Evolutionary conservation across 2,329 filamentous ascomycete genomes (phyloP).

Genomic region (Pestalotiopsis sp.): DNA sequence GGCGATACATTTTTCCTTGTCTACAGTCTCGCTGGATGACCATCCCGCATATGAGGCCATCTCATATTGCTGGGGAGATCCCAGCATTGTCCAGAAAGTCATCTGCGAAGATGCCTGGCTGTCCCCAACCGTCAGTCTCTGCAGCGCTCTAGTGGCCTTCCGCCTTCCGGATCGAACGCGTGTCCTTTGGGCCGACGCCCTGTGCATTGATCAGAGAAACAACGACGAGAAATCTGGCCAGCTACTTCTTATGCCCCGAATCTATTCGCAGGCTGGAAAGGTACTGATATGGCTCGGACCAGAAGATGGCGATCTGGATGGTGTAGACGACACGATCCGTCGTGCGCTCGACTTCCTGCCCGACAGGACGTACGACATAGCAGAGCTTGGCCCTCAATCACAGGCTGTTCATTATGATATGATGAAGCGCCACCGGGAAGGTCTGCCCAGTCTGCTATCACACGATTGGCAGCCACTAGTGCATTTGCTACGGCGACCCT

Average conservation of each 20-base stretch:
- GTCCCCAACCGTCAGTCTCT: neutral
- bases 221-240: neutral
- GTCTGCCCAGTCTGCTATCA: neutral
- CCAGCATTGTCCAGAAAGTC: neutral
- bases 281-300: slow-evolving; percentile 1
- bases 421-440: neutral
- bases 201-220: neutral
- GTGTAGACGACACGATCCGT: neutral
- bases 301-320: neutral
- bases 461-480: neutral
- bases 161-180: neutral
- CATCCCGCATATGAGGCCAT: neutral
- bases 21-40: neutral
- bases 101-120: neutral
- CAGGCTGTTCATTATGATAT: neutral
- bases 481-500: neutral
- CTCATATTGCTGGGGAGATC: slow-evolving; percentile 1
- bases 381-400: neutral
- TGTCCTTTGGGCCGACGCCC: neutral
- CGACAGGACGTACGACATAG: neutral
- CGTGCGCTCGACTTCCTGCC: neutral
- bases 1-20: neutral
- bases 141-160: neutral
- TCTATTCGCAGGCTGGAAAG: neutral
- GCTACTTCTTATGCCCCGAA: neutral